These are phyloP conservation scores for Aspergillus flavus DNA, from an alignment of 2,329 filamentous ascomycete genomes.

Conservation along the genomic window DNA sequence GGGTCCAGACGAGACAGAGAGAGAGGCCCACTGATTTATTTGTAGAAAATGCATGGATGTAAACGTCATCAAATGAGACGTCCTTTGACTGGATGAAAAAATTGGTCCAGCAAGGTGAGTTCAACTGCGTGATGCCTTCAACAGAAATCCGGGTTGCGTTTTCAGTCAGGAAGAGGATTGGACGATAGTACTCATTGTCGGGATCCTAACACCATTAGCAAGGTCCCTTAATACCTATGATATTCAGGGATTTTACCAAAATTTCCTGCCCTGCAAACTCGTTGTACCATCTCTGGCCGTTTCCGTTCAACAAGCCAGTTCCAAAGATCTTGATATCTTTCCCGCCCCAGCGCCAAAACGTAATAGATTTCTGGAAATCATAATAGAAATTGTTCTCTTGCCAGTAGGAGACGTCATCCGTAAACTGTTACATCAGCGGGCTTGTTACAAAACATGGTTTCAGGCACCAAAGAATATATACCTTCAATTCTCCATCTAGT, in stretches of 20 bases:
- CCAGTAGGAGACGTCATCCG: constrained; percentile 52
- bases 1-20: neutral
- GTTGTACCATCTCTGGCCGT: constrained; percentile 56
- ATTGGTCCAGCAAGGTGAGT: constrained; percentile 66
- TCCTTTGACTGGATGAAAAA: constrained; percentile 62
- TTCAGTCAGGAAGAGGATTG: constrained; percentile 63
- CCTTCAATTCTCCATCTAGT: constrained; percentile 60
- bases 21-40: constrained; percentile 39
- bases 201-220: constrained; percentile 42
- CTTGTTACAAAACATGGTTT: neutral
- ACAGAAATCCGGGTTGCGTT: constrained; percentile 62
- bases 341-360: constrained; percentile 67
- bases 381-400: constrained; percentile 55
- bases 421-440: constrained; percentile 38
- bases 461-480: constrained; percentile 16
- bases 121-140: constrained; percentile 61
- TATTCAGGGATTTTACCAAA: constrained; percentile 23
- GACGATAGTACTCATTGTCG: constrained; percentile 59
- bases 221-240: too few species aligned
- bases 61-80: constrained; percentile 56
- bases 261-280: constrained; percentile 48
- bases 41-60: constrained; percentile 58
- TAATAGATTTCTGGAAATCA: constrained; percentile 57
- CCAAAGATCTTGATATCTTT: constrained; percentile 64
- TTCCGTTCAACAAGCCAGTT: constrained; percentile 58